Evolutionary conservation across 352 stramenopile genomes (phyloP).

Genomic region (Pythium volutum): DNA sequence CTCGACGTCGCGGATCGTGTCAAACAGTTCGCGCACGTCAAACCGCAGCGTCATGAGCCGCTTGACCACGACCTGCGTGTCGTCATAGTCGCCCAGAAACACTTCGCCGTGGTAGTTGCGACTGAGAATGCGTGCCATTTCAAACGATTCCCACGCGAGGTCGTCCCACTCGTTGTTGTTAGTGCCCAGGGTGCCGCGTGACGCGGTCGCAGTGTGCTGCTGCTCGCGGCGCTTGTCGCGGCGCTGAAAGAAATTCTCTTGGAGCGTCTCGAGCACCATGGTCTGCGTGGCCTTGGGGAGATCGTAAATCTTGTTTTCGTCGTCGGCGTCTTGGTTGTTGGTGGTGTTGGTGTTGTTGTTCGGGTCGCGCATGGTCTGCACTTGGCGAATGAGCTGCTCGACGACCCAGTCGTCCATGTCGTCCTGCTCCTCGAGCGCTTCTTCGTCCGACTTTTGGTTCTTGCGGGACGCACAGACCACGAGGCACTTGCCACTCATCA

Average conservation of each 20-base stretch:
- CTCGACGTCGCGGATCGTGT: conserved; percentile 77
- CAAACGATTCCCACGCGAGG: conserved; percentile 56
- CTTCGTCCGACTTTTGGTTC: conserved; percentile 30
- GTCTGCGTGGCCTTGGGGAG: conserved; percentile 54
- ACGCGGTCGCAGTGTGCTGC: conserved; percentile 34
- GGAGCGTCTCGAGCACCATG: conserved; percentile 50
- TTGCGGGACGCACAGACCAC: conserved; percentile 41
- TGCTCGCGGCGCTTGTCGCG: conserved; percentile 3
- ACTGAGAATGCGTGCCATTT: conserved; percentile 58
- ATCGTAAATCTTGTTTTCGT: conserved; percentile 43
- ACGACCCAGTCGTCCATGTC: conserved; percentile 69
- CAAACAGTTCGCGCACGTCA: conserved; percentile 47
- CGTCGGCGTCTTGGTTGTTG: no score
- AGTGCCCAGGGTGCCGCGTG: not conserved
- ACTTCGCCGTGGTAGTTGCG: conserved; percentile 63
- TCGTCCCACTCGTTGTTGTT: conserved; percentile 40
- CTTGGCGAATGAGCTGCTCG: conserved; percentile 56
- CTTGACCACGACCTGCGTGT: conserved; percentile 60
- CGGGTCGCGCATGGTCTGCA: conserved; percentile 27
- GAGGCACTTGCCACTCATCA: conserved; percentile 55
- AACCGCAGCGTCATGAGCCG: conserved; percentile 65
- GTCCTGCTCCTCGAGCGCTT: conserved; percentile 47
- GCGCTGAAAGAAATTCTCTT: conserved; percentile 56
- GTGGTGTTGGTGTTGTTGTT: not conserved
- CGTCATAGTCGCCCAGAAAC: conserved; percentile 58